Evolutionary conservation across 2,329 filamentous ascomycete genomes (phyloP).

Genomic region (Hypoxylon sp.): DNA sequence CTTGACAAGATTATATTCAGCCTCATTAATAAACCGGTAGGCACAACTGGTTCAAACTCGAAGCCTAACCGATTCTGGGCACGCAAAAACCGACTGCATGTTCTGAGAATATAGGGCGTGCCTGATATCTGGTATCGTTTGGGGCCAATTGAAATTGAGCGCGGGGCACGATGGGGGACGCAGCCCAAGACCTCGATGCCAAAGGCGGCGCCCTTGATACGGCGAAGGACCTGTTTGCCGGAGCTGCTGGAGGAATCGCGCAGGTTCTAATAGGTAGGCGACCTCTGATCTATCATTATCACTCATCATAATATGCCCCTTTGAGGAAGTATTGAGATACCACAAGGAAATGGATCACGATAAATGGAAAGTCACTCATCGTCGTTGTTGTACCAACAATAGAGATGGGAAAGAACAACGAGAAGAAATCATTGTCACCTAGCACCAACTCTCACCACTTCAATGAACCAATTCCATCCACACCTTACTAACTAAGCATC

Average conservation of each 20-base stretch:
- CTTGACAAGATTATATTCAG: neutral
- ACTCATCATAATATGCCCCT: neutral
- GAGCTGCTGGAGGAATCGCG: constrained; percentile 91
- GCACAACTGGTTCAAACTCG: neutral
- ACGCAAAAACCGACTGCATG: neutral
- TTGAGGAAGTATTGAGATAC: constrained; percentile 6
- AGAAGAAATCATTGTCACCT: too few species aligned
- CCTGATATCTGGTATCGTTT: neutral
- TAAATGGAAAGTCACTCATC: neutral
- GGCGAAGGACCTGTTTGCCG: constrained; percentile 90
- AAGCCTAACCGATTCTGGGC: constrained; percentile 3
- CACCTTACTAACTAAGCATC: neutral
- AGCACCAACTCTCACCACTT: too few species aligned
- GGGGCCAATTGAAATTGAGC: constrained; percentile 25
- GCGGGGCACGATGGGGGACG: constrained; percentile 52
- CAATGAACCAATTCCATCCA: too few species aligned
- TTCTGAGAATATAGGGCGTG: constrained; percentile 1
- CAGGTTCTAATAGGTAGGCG: constrained; percentile 91
- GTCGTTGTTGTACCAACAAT: too few species aligned
- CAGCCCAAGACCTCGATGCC: constrained; percentile 52
- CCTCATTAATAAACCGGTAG: constrained; percentile 5
- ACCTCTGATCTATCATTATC: constrained; percentile 18
- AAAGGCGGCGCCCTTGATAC: constrained; percentile 68
- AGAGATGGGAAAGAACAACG: too few species aligned
- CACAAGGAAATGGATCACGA: neutral